A percentile compares a stretch with the other conserved stretches of the same genome.
These are phyloP conservation scores for Botrytis deweyae DNA, from an alignment of 2,329 filamentous ascomycete genomes.

Conservation along the genomic window DNA sequence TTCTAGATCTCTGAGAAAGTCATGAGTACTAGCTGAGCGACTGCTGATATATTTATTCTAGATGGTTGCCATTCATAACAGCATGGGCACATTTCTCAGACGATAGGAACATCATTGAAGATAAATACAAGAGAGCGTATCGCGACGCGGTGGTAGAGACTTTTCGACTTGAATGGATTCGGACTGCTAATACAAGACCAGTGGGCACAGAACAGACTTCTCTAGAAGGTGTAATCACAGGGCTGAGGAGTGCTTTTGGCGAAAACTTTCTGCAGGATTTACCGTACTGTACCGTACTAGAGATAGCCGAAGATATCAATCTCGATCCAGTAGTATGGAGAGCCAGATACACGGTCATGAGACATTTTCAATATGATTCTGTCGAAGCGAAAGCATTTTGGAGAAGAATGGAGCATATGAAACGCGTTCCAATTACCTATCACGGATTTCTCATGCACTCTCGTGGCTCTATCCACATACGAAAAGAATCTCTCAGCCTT, in stretches of 20 bases:
- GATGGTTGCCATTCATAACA: conserved; percentile 14
- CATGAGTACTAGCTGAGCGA: background rate
- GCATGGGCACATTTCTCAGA: conserved; percentile 17
- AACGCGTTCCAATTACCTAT: conserved; percentile 15
- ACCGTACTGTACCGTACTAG: background rate
- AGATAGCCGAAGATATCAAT: conserved; percentile 2
- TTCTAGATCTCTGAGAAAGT: background rate
- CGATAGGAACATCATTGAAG: background rate
- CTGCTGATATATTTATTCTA: background rate
- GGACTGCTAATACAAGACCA: background rate
- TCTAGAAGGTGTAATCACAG: background rate
- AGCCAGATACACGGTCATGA: conserved; percentile 14
- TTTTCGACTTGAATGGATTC: conserved; percentile 13
- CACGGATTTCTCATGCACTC: conserved; percentile 21
- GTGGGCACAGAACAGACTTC: background rate
- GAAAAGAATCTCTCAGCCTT: background rate
- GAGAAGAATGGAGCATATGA: conserved; percentile 20
- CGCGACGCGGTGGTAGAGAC: conserved; percentile 1
- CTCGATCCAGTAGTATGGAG: conserved; percentile 3
- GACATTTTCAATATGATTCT: conserved; percentile 14
- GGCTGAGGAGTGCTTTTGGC: background rate
- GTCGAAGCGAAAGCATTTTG: conserved; percentile 15
- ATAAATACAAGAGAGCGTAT: conserved; percentile 9
- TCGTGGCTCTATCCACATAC: conserved; percentile 14
- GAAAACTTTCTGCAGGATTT: background rate